These are phyloP conservation scores for Diaporthe sp. DNA, from an alignment of 2,329 filamentous ascomycete species.

Conservation along the genomic window DNA sequence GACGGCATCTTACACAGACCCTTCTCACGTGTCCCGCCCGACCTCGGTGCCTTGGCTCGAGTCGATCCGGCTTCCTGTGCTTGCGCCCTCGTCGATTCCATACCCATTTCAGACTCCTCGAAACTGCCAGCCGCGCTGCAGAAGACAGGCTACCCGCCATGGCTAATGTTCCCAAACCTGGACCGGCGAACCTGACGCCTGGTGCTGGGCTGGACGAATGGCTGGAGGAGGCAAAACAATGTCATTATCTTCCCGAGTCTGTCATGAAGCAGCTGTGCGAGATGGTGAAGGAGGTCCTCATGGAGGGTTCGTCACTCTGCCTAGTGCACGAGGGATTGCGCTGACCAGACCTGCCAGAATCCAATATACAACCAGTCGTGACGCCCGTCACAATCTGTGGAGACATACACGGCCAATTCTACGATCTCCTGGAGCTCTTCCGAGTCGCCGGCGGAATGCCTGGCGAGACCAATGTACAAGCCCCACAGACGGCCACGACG, in stretches of 20 bases:
- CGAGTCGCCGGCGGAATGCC: conserved; percentile 97
- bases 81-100: neutral
- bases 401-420: conserved; percentile 99
- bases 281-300: conserved; percentile 98
- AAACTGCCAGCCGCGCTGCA: conserved; percentile 15
- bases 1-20: conserved; percentile 31
- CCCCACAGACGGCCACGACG: conserved; percentile 76
- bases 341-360: conserved; percentile 71
- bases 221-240: conserved; percentile 96
- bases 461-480: conserved; percentile 79
- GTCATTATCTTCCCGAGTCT: conserved; percentile 94
- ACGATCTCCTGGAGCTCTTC: conserved; percentile 97
- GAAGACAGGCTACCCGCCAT: conserved; percentile 50
- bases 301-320: conserved; percentile 80
- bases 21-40: conserved; percentile 25
- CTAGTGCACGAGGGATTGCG: neutral
- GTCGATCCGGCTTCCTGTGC: conserved; percentile 1
- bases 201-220: conserved; percentile 94
- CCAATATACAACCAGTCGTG: conserved; percentile 97
- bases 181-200: conserved; percentile 86
- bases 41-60: conserved; percentile 27
- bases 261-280: conserved; percentile 99
- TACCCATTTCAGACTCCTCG: neutral
- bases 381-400: conserved; percentile 98
- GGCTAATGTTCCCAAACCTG: conserved; percentile 83